A percentile compares a stretch with the other conserved stretches of the same genome.
Evolutionary conservation across 495 filamentous ascomycete genomes (phyloP).

Genomic region (Talaromyces proteolyticus): DNA sequence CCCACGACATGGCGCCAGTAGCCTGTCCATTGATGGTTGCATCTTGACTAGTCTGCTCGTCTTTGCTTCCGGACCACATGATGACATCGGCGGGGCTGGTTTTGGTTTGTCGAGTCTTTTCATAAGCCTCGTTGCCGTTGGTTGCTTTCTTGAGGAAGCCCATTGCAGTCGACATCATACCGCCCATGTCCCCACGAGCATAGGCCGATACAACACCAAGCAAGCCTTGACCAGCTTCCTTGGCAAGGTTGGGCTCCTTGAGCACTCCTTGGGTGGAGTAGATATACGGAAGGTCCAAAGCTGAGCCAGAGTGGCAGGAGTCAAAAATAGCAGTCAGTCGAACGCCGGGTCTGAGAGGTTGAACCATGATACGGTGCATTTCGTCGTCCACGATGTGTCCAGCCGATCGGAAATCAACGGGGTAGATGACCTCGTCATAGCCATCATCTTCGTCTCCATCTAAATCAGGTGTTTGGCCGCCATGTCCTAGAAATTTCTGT

Average conservation of each 20-base stretch:
- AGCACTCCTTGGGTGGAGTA: constrained; percentile 93
- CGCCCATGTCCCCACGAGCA: constrained; percentile 76
- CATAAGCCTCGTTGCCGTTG: constrained; percentile 68
- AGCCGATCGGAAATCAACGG: constrained; percentile 83
- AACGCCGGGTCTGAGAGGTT: constrained; percentile 72
- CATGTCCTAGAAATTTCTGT: constrained; percentile 59
- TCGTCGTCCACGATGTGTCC: constrained; percentile 98
- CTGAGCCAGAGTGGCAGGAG: constrained; percentile 95
- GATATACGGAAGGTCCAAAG: constrained; percentile 93
- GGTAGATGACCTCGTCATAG: constrained; percentile 98
- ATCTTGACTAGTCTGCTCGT: constrained; percentile 79
- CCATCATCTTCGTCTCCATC: constrained; percentile 94
- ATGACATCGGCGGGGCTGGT: constrained; percentile 94
- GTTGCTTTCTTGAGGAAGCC: constrained; percentile 92
- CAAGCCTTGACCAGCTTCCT: constrained; percentile 90
- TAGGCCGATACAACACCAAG: constrained; percentile 84
- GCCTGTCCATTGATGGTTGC: constrained; percentile 69
- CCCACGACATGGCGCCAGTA: constrained; percentile 95
- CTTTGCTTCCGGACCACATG: constrained; percentile 97
- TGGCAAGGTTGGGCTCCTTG: constrained; percentile 96
- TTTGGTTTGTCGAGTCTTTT: constrained; percentile 76
- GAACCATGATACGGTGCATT: constrained; percentile 98
- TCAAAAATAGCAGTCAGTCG: constrained; percentile 97
- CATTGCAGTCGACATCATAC: constrained; percentile 73
- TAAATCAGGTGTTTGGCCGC: constrained; percentile 89